These are phyloP conservation scores for Kickxella alabastrina DNA, from an alignment of 192 early-diverging fungal genomes.

Conservation along the genomic window DNA sequence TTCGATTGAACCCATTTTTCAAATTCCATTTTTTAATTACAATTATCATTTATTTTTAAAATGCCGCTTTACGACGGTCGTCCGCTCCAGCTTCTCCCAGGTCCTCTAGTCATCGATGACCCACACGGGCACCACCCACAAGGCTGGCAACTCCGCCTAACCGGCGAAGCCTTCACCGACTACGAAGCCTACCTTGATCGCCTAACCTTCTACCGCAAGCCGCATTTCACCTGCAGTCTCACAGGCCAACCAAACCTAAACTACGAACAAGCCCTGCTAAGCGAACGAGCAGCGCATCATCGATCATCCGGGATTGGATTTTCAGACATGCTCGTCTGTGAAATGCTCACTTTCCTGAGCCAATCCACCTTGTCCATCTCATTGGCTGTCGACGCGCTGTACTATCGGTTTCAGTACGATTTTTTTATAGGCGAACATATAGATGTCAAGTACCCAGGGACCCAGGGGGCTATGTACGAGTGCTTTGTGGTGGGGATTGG, in stretches of 20 bases:
- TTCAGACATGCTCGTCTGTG: slow-evolving; percentile 56
- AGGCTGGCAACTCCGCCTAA: slow-evolving; percentile 45
- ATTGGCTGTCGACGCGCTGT: slow-evolving; percentile 33
- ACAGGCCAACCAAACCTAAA: slow-evolving; percentile 73
- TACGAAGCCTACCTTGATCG: slow-evolving; percentile 69
- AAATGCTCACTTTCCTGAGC: slow-evolving; percentile 46
- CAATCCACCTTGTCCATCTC: slow-evolving; percentile 34
- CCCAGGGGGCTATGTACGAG: slow-evolving; percentile 43
- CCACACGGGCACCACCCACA: not conserved
- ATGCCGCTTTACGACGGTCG: slow-evolving; percentile 42
- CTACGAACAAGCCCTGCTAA: slow-evolving; percentile 74
- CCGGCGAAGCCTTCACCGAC: slow-evolving; percentile 39
- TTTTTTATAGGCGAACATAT: slow-evolving; percentile 44
- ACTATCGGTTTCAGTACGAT: slow-evolving; percentile 38
- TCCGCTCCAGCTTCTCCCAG: slow-evolving; percentile 9
- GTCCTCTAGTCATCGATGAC: not conserved
- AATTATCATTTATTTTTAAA: not conserved
- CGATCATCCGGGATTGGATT: slow-evolving; percentile 70
- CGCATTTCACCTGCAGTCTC: slow-evolving; percentile 72
- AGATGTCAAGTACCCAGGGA: slow-evolving; percentile 44
- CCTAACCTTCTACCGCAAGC: slow-evolving; percentile 63
- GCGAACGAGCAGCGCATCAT: slow-evolving; percentile 65
- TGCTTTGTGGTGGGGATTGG: slow-evolving; percentile 32
- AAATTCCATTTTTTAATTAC: not conserved
- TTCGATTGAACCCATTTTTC: too few species aligned